phyloP scores from a whole-genome alignment of 1,284 basidiomycete genomes.

The Laetiporus sulphureus region DNA sequence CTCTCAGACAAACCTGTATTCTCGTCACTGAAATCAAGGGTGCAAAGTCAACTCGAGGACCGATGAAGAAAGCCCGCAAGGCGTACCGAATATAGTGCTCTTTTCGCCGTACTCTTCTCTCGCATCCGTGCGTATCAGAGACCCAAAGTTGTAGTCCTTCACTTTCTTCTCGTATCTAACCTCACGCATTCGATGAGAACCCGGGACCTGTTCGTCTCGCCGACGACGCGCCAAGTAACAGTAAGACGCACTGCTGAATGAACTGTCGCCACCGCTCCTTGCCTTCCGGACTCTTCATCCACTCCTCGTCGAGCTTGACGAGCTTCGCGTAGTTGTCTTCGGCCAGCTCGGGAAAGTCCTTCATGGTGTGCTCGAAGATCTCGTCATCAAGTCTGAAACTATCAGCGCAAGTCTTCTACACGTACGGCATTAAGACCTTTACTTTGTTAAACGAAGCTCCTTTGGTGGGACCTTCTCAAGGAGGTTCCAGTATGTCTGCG shows the following conservation, averaged over 20 bases:
- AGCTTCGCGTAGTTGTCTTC: conserved; percentile 62
- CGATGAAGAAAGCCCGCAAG: not conserved
- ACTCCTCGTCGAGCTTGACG: conserved; percentile 81
- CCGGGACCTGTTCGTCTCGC: too few species aligned
- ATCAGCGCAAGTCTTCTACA: not conserved
- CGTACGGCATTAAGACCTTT: conserved; percentile 18
- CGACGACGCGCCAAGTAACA: not conserved
- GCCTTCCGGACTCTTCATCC: conserved; percentile 87
- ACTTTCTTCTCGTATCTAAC: conserved; percentile 77
- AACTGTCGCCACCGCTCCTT: conserved; percentile 93
- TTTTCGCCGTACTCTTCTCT: conserved; percentile 83
- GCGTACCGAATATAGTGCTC: conserved; percentile 91
- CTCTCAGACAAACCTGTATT: conserved; percentile 50
- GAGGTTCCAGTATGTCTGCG: conserved; percentile 92
- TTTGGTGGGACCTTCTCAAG: conserved; percentile 78
- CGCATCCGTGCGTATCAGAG: conserved; percentile 82
- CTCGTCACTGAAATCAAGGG: conserved; percentile 47
- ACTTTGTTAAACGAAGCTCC: conserved; percentile 80
- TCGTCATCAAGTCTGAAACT: conserved; percentile 79
- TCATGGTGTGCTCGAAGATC: conserved; percentile 75
- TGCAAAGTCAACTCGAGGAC: conserved; percentile 7
- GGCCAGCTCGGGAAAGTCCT: conserved; percentile 80
- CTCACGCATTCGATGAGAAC: not conserved
- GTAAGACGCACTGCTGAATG: conserved; percentile 67
- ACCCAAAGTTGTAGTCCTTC: conserved; percentile 97